Conservation (phyloP, 306 rosid genomes). For the Castanea mollissima region DNA sequence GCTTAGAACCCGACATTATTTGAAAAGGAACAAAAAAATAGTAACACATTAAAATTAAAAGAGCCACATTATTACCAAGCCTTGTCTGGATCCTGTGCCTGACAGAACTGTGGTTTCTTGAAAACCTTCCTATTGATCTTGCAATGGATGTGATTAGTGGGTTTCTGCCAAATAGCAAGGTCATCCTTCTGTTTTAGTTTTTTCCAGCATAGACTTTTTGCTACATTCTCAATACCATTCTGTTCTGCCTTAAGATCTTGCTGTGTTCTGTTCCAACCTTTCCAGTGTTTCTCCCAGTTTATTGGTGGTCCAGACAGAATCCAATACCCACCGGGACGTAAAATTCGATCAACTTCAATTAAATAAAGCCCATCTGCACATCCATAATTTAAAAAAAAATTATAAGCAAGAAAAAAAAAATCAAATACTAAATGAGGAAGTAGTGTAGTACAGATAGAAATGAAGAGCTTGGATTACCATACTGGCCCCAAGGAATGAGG, state of each 20-base stretch:
- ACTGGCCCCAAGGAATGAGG: slow-evolving; percentile 89
- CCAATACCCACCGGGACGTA: slow-evolving; percentile 99
- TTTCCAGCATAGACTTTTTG: slow-evolving; percentile 87
- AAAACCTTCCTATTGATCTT: slow-evolving; percentile 50
- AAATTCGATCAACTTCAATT: slow-evolving; percentile 75
- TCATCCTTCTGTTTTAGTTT: slow-evolving; percentile 65
- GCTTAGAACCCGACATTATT: not conserved
- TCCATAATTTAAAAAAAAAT: not conserved
- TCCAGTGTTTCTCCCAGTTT: slow-evolving; percentile 78
- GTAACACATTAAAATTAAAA: not conserved
- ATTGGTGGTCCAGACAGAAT: slow-evolving; percentile 97
- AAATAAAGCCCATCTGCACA: slow-evolving; percentile 73
- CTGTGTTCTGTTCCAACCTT: slow-evolving; percentile 78
- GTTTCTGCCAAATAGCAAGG: slow-evolving; percentile 95
- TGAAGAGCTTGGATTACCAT: slow-evolving; percentile 42
- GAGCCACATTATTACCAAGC: slow-evolving; percentile 62
- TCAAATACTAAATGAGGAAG: not conserved
- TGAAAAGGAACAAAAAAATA: not conserved
- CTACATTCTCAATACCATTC: slow-evolving; percentile 62
- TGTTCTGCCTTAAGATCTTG: slow-evolving; percentile 75
- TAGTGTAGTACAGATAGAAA: not conserved
- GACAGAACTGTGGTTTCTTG: slow-evolving; percentile 68
- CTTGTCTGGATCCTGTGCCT: slow-evolving; percentile 62
- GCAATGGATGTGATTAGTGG: slow-evolving; percentile 82
- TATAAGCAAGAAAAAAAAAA: not conserved